Conservation (phyloP, 345 rosid species). For the Pugionium cornutum region DNA sequence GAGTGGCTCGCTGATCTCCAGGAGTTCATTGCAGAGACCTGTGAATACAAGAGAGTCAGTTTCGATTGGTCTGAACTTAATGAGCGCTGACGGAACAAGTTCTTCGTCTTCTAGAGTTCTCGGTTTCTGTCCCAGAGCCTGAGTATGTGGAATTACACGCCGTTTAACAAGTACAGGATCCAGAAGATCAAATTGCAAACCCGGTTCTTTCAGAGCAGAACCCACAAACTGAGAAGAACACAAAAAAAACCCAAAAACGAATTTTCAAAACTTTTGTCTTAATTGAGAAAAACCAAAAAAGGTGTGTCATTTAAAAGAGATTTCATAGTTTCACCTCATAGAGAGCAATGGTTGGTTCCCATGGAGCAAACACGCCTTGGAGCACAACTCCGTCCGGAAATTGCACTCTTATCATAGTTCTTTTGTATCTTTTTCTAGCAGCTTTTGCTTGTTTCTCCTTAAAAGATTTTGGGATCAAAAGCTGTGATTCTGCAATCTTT, state of each 20-base stretch:
- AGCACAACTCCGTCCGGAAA: constrained; percentile 94
- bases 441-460: constrained; percentile 92
- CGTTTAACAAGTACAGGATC: constrained; percentile 66
- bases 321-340: constrained; percentile 61
- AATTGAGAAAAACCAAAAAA: background rate
- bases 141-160: constrained; percentile 62
- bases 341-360: constrained; percentile 78
- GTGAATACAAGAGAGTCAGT: constrained; percentile 66
- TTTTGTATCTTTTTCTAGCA: constrained; percentile 60
- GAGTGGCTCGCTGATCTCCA: constrained; percentile 59
- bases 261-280: constrained; percentile 7
- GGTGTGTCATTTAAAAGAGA: background rate
- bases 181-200: constrained; percentile 77
- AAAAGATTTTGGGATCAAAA: constrained; percentile 80
- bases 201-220: constrained; percentile 75
- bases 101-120: constrained; percentile 72
- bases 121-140: constrained; percentile 53
- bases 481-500: constrained; percentile 81
- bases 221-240: constrained; percentile 71
- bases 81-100: constrained; percentile 85
- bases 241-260: background rate
- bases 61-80: constrained; percentile 75
- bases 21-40: constrained; percentile 72
- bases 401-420: constrained; percentile 72
- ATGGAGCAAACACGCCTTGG: constrained; percentile 86